phyloP scores from a whole-genome alignment of 2,329 filamentous ascomycete genomes.

The Aureobasidium sp. region DNA sequence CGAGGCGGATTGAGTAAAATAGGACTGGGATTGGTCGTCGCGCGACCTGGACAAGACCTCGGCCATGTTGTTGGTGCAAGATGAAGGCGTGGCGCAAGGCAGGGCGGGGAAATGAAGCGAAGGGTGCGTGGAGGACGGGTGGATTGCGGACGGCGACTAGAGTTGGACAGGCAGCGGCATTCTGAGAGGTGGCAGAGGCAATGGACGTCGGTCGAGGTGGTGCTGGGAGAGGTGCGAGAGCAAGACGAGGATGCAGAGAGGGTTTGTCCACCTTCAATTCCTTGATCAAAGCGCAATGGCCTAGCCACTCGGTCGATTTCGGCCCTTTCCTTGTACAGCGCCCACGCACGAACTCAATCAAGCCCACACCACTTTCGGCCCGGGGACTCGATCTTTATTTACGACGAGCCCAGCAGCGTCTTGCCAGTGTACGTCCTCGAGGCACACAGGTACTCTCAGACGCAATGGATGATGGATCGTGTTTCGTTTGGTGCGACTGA shows the following conservation, averaged over 20 bases:
- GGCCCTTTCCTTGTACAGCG: not conserved
- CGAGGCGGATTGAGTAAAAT: conserved; percentile 25
- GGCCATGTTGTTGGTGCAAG: conserved; percentile 29
- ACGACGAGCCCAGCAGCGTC: not conserved
- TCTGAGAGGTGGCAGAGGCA: not conserved
- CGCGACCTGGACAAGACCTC: conserved; percentile 38
- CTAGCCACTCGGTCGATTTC: not conserved
- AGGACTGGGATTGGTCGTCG: conserved; percentile 35
- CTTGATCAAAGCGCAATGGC: not conserved
- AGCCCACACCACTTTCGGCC: not conserved
- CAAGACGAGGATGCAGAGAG: not conserved
- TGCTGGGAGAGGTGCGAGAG: conserved; percentile 2
- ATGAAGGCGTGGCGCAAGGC: not conserved
- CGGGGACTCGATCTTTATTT: not conserved
- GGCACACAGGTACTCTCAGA: not conserved
- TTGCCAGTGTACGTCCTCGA: not conserved
- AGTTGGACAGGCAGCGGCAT: conserved; percentile 12
- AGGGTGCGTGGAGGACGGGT: not conserved
- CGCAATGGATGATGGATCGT: not conserved
- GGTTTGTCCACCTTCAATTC: conserved; percentile 10
- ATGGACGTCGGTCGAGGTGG: not conserved
- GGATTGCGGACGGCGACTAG: not conserved
- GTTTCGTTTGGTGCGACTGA: not conserved
- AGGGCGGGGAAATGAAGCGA: conserved; percentile 7
- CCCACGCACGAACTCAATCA: not conserved